Conservation (phyloP, 2,329 filamentous ascomycete genomes). For the Alternaria incomplexa region DNA sequence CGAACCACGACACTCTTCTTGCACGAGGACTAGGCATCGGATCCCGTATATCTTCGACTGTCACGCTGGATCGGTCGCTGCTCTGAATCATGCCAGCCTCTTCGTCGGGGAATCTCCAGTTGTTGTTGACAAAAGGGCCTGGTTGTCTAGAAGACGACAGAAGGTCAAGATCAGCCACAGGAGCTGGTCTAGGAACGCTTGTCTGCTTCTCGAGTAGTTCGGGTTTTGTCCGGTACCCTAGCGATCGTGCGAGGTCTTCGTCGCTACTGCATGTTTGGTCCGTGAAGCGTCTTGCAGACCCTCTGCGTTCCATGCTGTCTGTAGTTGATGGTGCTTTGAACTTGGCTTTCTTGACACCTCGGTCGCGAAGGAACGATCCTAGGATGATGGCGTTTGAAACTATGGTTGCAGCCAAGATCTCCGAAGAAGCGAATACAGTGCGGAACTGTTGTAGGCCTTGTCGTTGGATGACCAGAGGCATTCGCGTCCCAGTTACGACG, state of each 20-base stretch:
- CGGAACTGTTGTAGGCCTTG: conserved; percentile 83
- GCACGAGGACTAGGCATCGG: conserved; percentile 47
- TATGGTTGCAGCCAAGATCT: conserved; percentile 85
- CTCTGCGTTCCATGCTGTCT: conserved; percentile 62
- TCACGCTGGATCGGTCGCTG: conserved; percentile 31
- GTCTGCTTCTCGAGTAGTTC: conserved; percentile 54
- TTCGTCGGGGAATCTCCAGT: conserved; percentile 43
- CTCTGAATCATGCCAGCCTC: conserved; percentile 21
- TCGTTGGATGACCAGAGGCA: conserved; percentile 75
- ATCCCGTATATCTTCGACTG: conserved; percentile 34
- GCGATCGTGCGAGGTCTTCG: conserved; percentile 81
- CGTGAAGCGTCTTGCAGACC: conserved; percentile 67
- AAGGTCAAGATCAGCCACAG: conserved; percentile 37
- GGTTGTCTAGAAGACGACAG: conserved; percentile 27
- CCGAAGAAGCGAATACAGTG: conserved; percentile 85
- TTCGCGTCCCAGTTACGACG: conserved; percentile 77
- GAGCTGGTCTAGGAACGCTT: conserved; percentile 50
- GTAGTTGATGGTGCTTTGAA: conserved; percentile 67
- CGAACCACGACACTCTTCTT: conserved; percentile 78
- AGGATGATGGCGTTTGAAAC: conserved; percentile 90
- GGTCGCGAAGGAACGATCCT: conserved; percentile 89
- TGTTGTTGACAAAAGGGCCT: conserved; percentile 35
- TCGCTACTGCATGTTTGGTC: conserved; percentile 83
- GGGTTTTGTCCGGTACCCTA: conserved; percentile 72
- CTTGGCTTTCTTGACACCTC: conserved; percentile 84